A percentile compares a stretch with the other conserved stretches of the same genome.
These are phyloP conservation scores for Fusarium napiforme DNA, from an alignment of 2,329 filamentous ascomycete genomes.

Conservation along the genomic window DNA sequence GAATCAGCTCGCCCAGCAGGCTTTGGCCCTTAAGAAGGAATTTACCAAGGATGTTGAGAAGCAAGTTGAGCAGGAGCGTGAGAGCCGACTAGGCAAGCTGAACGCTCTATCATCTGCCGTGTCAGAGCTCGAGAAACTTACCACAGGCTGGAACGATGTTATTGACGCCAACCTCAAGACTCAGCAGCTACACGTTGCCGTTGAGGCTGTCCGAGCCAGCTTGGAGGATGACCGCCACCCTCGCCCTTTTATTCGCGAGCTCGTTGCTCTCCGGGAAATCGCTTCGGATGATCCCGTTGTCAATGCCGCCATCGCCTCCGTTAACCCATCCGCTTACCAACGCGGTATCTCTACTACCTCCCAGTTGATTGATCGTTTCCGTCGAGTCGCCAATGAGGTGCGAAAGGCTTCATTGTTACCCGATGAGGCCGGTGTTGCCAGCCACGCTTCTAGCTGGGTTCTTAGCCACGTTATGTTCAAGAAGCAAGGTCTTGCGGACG, in stretches of 20 bases:
- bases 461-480: conserved; percentile 96
- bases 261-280: conserved; percentile 94
- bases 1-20: conserved; percentile 91
- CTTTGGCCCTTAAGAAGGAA: conserved; percentile 85
- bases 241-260: conserved; percentile 88
- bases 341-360: conserved; percentile 84
- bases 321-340: conserved; percentile 94
- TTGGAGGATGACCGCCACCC: conserved; percentile 78
- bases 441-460: conserved; percentile 88
- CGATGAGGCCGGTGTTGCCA: conserved; percentile 92
- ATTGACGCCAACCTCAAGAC: conserved; percentile 92
- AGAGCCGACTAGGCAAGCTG: conserved; percentile 86
- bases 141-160: conserved; percentile 88
- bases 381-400: conserved; percentile 89
- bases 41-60: conserved; percentile 82
- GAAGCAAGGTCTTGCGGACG: conserved; percentile 85
- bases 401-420: conserved; percentile 93
- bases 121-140: conserved; percentile 85
- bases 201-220: conserved; percentile 89
- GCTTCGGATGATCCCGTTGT: conserved; percentile 86
- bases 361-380: conserved; percentile 94
- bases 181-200: conserved; percentile 94
- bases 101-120: conserved; percentile 82
- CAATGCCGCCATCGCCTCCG: conserved; percentile 93
- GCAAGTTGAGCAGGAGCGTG: conserved; percentile 88